A percentile compares a stretch with the other conserved stretches of the same genome.
phyloP scores from a whole-genome alignment of 257 asterid species.

The Scutellaria galericulata region DNA sequence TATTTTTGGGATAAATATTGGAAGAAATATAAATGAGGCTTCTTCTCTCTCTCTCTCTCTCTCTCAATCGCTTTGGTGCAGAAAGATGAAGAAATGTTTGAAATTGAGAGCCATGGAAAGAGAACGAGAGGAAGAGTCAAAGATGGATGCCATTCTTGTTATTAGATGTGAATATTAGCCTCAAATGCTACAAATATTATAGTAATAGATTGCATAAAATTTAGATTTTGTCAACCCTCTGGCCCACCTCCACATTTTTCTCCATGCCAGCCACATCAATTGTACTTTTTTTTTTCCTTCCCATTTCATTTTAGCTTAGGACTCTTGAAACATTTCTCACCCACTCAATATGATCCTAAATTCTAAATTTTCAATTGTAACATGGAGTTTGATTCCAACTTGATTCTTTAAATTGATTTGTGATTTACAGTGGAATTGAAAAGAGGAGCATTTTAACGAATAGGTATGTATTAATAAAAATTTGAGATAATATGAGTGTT shows the following conservation, averaged over 20 bases:
- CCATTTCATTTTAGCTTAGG: neutral
- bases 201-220: neutral
- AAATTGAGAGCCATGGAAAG: conserved; percentile 24
- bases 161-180: conserved; percentile 10
- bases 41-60: neutral
- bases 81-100: conserved; percentile 20
- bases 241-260: conserved; percentile 34
- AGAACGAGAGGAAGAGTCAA: conserved; percentile 24
- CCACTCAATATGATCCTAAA: too few species aligned
- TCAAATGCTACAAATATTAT: conserved; percentile 17
- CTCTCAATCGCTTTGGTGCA: conserved; percentile 24
- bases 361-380: too few species aligned
- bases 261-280: conserved; percentile 32
- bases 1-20: neutral
- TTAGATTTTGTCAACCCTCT: neutral
- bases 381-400: too few species aligned
- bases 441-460: too few species aligned
- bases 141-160: conserved; percentile 25
- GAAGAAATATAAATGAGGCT: conserved; percentile 8
- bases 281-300: neutral
- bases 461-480: too few species aligned
- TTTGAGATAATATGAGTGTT: too few species aligned
- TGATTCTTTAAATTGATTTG: too few species aligned
- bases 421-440: too few species aligned
- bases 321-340: too few species aligned